These are phyloP conservation scores for Begonia peltatifolia DNA, from an alignment of 306 rosid genomes.

Conservation along the genomic window DNA sequence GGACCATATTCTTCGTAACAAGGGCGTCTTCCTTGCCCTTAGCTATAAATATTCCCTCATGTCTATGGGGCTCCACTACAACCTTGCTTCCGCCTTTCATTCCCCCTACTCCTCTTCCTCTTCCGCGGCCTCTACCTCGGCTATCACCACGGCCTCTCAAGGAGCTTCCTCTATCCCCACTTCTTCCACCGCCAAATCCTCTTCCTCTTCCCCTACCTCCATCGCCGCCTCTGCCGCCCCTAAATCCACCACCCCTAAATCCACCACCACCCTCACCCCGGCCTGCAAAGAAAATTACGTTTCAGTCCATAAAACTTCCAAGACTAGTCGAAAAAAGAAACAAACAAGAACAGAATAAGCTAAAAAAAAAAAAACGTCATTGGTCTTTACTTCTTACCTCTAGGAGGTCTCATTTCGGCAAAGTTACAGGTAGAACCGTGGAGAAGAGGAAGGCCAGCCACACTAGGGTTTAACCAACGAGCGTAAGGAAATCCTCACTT, in stretches of 20 bases:
- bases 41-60: slow-evolving; percentile 61
- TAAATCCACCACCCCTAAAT: slow-evolving; percentile 4
- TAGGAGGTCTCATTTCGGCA: not conserved
- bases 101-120: slow-evolving; percentile 23
- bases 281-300: slow-evolving; percentile 10
- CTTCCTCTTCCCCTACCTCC: slow-evolving; percentile 17
- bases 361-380: not conserved
- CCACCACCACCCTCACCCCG: slow-evolving; percentile 28
- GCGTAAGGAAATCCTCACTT: no score
- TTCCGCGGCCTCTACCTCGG: slow-evolving; percentile 7
- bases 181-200: slow-evolving; percentile 7
- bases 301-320: not conserved
- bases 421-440: not conserved
- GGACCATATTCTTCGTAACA: slow-evolving; percentile 68
- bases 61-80: slow-evolving; percentile 36
- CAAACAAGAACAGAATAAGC: not conserved
- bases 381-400: not conserved
- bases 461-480: not conserved
- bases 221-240: slow-evolving; percentile 2
- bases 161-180: slow-evolving; percentile 2
- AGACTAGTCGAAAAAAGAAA: not conserved
- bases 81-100: slow-evolving; percentile 34
- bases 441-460: not conserved
- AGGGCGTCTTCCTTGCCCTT: slow-evolving; percentile 83
- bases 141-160: slow-evolving; percentile 15